Evolutionary conservation across 2,329 filamentous ascomycete genomes (phyloP).

Genomic region (Pestalotiopsis sp.): DNA sequence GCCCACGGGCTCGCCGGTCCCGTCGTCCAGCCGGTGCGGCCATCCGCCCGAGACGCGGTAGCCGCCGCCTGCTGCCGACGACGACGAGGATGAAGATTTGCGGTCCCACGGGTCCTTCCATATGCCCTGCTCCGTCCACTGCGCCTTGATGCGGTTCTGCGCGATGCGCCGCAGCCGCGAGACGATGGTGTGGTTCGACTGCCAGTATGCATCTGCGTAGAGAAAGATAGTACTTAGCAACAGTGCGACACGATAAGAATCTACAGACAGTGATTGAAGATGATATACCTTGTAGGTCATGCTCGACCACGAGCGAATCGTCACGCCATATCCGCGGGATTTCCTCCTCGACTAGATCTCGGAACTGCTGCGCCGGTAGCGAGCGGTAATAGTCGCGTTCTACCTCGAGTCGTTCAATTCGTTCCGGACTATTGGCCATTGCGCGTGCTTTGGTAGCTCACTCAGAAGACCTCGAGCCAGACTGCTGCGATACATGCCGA

Average conservation of each 20-base stretch:
- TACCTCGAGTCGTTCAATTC: neutral
- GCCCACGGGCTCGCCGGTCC: neutral
- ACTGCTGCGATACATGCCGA: too few relatives aligned
- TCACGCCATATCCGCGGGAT: neutral
- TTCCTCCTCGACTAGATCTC: neutral
- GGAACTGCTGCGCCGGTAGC: conserved; percentile 2
- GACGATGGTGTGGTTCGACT: conserved; percentile 11
- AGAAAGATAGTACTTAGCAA: neutral
- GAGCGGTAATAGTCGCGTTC: conserved; percentile 7
- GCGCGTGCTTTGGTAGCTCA: neutral
- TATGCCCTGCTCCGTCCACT: neutral
- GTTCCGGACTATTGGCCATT: neutral
- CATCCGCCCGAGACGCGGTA: neutral
- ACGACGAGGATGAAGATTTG: neutral
- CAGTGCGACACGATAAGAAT: neutral
- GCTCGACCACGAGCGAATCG: neutral
- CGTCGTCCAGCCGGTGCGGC: neutral
- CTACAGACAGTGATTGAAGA: too few relatives aligned
- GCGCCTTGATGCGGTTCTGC: neutral
- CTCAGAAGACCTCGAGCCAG: neutral
- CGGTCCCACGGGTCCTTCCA: neutral
- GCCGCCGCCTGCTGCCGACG: too few relatives aligned
- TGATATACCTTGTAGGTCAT: neutral
- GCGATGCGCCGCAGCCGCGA: neutral
- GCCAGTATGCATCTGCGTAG: neutral